These are phyloP conservation scores for Otatea glauca DNA, from an alignment of 176 grass and related monocot species.

Conservation along the genomic window DNA sequence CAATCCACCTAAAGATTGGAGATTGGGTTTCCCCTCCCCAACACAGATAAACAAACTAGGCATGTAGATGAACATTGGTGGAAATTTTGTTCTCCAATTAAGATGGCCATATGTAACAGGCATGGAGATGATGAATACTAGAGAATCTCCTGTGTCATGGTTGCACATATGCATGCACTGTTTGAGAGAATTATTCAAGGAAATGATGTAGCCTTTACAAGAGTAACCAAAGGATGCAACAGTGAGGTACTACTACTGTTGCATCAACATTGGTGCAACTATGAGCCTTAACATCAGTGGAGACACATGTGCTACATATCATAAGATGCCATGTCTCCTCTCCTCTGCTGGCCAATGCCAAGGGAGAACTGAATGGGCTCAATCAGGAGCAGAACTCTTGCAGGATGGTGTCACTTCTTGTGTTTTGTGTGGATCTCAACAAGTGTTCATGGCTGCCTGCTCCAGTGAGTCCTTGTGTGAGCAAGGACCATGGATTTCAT, in stretches of 20 bases:
- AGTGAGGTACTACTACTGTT: constrained; percentile 10
- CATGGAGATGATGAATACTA: not conserved
- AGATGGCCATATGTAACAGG: not conserved
- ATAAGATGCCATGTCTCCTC: constrained; percentile 39
- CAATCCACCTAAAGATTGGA: constrained; percentile 23
- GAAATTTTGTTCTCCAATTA: constrained; percentile 3
- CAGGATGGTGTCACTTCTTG: constrained; percentile 29
- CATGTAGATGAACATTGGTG: constrained; percentile 27
- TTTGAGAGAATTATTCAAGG: not conserved
- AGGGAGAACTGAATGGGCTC: constrained; percentile 38
- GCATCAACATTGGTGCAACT: constrained; percentile 35
- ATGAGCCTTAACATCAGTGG: constrained; percentile 38
- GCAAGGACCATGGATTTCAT: constrained; percentile 48
- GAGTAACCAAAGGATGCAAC: constrained; percentile 24
- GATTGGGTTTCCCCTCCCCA: constrained; percentile 5
- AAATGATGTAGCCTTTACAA: not conserved
- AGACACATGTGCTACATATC: constrained; percentile 23
- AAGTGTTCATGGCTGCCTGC: constrained; percentile 42
- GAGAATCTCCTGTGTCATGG: not conserved
- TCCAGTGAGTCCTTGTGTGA: not conserved
- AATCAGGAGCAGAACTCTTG: constrained; percentile 40
- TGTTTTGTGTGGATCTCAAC: constrained; percentile 35
- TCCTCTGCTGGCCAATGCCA: constrained; percentile 6
- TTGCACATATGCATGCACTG: not conserved
- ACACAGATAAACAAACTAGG: constrained; percentile 5